Evolutionary conservation across 164 flowering plant genomes (phyloP).

Genomic region (Macadamia tetraphylla): DNA sequence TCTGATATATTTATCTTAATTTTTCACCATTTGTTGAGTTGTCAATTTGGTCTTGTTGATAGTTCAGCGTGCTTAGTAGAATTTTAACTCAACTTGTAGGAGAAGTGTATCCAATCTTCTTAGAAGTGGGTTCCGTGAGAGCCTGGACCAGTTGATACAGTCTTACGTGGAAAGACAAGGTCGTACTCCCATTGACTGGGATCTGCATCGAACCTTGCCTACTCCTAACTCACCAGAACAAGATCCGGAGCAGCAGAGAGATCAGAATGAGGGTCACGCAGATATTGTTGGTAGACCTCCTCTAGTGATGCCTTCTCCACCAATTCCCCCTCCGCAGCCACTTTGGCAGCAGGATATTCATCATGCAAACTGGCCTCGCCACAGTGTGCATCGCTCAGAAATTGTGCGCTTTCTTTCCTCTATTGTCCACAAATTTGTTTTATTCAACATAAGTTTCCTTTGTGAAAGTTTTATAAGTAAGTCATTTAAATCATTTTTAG

Average conservation of each 20-base stretch:
- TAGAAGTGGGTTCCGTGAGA: conserved; percentile 81
- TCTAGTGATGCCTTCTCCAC: conserved; percentile 36
- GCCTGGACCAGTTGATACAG: conserved; percentile 73
- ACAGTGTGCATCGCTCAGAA: conserved; percentile 52
- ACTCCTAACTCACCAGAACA: conserved; percentile 32
- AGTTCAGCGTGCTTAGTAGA: not conserved
- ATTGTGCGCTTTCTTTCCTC: conserved; percentile 34
- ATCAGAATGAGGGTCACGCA: conserved; percentile 39
- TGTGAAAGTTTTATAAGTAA: too few species aligned
- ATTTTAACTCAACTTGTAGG: conserved; percentile 35
- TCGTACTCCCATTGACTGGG: conserved; percentile 60
- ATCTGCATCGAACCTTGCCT: conserved; percentile 38
- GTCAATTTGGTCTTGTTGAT: not conserved
- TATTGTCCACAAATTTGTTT: not conserved
- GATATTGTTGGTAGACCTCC: conserved; percentile 31
- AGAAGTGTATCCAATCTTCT: conserved; percentile 93
- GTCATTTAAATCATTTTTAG: too few species aligned
- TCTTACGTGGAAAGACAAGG: conserved; percentile 84
- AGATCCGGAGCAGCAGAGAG: conserved; percentile 42
- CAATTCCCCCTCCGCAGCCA: conserved; percentile 39
- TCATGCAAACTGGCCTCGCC: conserved; percentile 47
- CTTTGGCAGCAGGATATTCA: conserved; percentile 56
- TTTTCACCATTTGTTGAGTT: not conserved
- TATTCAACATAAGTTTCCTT: not conserved
- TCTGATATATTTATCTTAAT: not conserved